Percentiles rank a stretch among this genome's conserved stretches.
Conservation (phyloP, 75 land plant genomes). For the Cunninghamia lanceolata region DNA sequence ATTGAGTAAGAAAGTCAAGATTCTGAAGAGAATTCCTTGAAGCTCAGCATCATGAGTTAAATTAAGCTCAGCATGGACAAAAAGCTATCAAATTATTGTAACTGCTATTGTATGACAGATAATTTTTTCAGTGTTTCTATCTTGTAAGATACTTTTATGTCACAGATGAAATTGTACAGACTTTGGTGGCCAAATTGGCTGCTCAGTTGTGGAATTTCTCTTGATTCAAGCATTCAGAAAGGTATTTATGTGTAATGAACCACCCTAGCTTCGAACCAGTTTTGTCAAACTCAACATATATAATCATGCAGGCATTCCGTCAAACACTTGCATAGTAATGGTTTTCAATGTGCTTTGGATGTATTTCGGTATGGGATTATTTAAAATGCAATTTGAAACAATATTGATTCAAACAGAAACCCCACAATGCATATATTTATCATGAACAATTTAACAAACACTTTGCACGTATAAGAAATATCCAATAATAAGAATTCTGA, state of each 20-base stretch:
- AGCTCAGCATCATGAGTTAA: neutral
- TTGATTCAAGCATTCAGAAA: neutral
- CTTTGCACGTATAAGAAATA: no score
- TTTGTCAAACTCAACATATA: no score
- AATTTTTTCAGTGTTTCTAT: neutral
- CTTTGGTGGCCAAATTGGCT: neutral
- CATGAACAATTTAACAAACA: no score
- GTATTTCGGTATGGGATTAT: no score
- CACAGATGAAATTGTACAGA: neutral
- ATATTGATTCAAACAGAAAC: no score
- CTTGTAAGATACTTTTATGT: neutral
- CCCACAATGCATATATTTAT: no score
- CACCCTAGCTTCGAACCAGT: no score
- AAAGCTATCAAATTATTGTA: neutral
- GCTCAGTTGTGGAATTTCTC: neutral
- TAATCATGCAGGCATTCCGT: no score
- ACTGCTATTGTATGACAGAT: neutral
- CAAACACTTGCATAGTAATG: no score
- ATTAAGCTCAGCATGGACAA: neutral
- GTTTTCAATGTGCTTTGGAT: no score
- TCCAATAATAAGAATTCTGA: no score
- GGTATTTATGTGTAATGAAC: neutral
- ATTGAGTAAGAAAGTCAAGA: neutral
- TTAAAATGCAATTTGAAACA: no score
- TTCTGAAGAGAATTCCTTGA: slow-evolving; percentile 1